Evolutionary conservation across 805 yeast species (phyloP).

Genomic region (Candida germanica): DNA sequence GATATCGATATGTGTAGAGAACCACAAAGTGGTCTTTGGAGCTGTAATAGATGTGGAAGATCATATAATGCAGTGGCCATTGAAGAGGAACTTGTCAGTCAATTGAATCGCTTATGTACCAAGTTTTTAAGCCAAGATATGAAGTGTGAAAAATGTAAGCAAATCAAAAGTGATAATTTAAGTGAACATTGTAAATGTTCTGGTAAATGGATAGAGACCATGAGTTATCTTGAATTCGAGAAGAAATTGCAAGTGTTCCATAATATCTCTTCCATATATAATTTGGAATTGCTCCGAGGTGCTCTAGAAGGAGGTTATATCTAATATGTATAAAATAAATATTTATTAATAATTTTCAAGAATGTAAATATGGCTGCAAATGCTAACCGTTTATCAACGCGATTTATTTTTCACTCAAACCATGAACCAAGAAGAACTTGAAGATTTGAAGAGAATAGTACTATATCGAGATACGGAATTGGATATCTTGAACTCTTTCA

Average conservation of each 20-base stretch:
- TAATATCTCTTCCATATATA: constrained; percentile 59
- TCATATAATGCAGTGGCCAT: constrained; percentile 63
- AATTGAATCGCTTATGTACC: constrained; percentile 53
- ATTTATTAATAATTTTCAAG: too few species aligned
- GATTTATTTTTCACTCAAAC: not conserved
- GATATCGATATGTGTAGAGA: constrained; percentile 84
- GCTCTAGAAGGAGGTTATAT: constrained; percentile 27
- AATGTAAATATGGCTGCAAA: too few species aligned
- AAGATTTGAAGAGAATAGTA: constrained; percentile 2
- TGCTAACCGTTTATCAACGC: not conserved
- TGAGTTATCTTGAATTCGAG: constrained; percentile 43
- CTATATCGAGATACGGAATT: constrained; percentile 31
- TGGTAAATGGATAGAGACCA: constrained; percentile 72
- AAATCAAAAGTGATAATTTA: constrained; percentile 64
- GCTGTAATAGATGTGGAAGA: constrained; percentile 64
- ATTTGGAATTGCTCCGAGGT: constrained; percentile 51
- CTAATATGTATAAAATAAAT: too few species aligned
- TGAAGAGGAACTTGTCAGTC: constrained; percentile 76
- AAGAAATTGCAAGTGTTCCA: constrained; percentile 47
- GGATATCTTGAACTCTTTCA: constrained; percentile 31
- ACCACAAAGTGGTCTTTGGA: constrained; percentile 49
- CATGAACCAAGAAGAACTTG: not conserved
- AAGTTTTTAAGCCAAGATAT: constrained; percentile 75
- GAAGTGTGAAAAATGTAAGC: constrained; percentile 73
- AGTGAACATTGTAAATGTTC: constrained; percentile 81